Base-by-base conservation (phyloP, 179 eudicot species). In the Monotropa hypopitys region DNA sequence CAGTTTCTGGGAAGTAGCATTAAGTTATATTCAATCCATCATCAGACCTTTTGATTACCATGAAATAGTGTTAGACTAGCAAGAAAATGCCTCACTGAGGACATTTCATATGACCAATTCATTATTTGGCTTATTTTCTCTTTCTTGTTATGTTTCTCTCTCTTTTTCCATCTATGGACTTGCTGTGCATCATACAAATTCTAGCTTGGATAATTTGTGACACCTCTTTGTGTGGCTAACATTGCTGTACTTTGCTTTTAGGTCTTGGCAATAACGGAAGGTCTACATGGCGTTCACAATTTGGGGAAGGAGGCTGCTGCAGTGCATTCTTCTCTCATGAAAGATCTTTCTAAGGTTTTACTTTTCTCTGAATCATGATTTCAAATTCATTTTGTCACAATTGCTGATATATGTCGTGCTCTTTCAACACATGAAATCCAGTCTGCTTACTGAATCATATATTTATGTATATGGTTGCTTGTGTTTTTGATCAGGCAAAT, bases 241-340 rank as follows among this genome's bases (percentile, higher is more conserved):
- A 21, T 33, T 40, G 72, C 56, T n/a, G 49, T 43, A 70, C 62
- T 73, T 70, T 28, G 75, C 38, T 86, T n/a, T 70, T 77, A 96
- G 99, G 97, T 96, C 75, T 82, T 93, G 88, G 92, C 97, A 72
- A 90, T 93, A 86, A 90, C 94, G 40, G 93, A 90, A 79, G 97
- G 89, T 77, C 88, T 96, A 67, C 96, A 87, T 80, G 98, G 93
- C 80, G 91, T 96, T 83, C 91, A 93, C 83, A 91, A 86, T 82
- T 83, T 93, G 93, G 98, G 96, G 78, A 96, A 93, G 84, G 99
- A 96, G 79, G 99, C 99, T 81, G 89, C 91, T 72, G 86, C 89
- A 18, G 88, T 90, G 85, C 99, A 96, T 86, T 66, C 47, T 83
- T 85, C 92, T 81, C 92, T 96, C 76, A 88, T 93, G 96, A 86